These are phyloP conservation scores for Linanthus parryae DNA, from an alignment of 148 eudicot species.

Conservation along the genomic window DNA sequence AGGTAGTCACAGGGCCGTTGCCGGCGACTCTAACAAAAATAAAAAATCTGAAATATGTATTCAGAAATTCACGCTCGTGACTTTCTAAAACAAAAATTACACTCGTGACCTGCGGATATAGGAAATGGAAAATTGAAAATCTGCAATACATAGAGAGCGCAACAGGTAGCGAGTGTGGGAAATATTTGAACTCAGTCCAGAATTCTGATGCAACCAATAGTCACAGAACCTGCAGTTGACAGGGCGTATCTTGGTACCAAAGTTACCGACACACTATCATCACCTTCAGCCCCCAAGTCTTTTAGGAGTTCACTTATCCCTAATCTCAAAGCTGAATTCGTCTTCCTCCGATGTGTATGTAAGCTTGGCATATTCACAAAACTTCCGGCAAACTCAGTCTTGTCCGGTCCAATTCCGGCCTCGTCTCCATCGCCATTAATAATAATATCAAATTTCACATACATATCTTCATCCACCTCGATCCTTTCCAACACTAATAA, in stretches of 20 bases:
- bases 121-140: too few relatives aligned
- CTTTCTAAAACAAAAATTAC: too few relatives aligned
- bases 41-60: too few relatives aligned
- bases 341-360: constrained; percentile 33
- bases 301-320: constrained; percentile 64
- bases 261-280: constrained; percentile 58
- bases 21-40: too few relatives aligned
- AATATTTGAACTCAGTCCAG: too few relatives aligned
- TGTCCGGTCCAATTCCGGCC: constrained; percentile 25
- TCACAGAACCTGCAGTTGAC: too few relatives aligned
- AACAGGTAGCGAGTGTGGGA: too few relatives aligned
- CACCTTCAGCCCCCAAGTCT: constrained; percentile 74
- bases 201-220: too few relatives aligned
- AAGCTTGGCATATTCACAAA: constrained; percentile 72
- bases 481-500: constrained; percentile 41
- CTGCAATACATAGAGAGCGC: too few relatives aligned
- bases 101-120: too few relatives aligned
- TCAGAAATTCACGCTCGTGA: too few relatives aligned
- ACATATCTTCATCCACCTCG: constrained; percentile 32
- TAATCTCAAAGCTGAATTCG: constrained; percentile 44
- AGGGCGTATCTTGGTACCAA: constrained; percentile 57
- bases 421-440: constrained; percentile 76
- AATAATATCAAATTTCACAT: constrained; percentile 61
- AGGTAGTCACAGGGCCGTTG: too few relatives aligned
- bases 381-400: constrained; percentile 79